phyloP scores from a whole-genome alignment of 1,284 basidiomycete genomes.

The Puccinia coronata region DNA sequence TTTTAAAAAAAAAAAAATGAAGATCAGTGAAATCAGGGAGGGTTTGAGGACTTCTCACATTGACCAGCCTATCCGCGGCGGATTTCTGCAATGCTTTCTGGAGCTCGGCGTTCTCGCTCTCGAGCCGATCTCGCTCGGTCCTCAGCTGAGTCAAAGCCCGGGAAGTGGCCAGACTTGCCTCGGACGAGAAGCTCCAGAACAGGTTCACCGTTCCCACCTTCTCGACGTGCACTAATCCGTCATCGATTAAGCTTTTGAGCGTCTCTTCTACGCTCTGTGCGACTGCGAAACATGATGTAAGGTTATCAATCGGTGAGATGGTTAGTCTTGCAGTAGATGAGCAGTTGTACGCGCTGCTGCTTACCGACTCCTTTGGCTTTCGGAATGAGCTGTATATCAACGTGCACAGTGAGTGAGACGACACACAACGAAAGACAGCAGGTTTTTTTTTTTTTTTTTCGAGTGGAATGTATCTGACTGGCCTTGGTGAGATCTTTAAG shows the following conservation, averaged over 20 bases:
- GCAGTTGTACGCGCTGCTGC: too few relatives aligned
- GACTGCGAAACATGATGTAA: neutral
- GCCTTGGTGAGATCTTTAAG: constrained; percentile 47
- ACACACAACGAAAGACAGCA: neutral
- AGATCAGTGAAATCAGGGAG: neutral
- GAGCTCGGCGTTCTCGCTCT: constrained; percentile 5
- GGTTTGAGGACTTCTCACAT: neutral
- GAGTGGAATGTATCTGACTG: too few relatives aligned
- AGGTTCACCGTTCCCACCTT: constrained; percentile 46
- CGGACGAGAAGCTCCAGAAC: constrained; percentile 47
- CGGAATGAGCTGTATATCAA: constrained; percentile 19
- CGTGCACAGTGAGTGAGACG: too few relatives aligned
- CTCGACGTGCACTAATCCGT: constrained; percentile 36
- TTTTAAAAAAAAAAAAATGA: neutral
- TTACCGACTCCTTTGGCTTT: constrained; percentile 48
- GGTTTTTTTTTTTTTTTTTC: too few relatives aligned
- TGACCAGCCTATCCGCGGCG: constrained; percentile 10
- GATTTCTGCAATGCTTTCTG: constrained; percentile 16
- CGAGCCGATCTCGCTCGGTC: neutral
- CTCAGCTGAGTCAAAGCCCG: neutral
- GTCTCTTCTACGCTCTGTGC: constrained; percentile 49
- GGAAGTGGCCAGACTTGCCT: constrained; percentile 3
- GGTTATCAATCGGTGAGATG: too few relatives aligned
- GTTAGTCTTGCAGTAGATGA: too few relatives aligned
- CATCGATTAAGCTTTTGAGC: constrained; percentile 44